These are phyloP conservation scores for Bryopsis sp. DNA, from an alignment of 139 green algal genomes.

Conservation along the genomic window DNA sequence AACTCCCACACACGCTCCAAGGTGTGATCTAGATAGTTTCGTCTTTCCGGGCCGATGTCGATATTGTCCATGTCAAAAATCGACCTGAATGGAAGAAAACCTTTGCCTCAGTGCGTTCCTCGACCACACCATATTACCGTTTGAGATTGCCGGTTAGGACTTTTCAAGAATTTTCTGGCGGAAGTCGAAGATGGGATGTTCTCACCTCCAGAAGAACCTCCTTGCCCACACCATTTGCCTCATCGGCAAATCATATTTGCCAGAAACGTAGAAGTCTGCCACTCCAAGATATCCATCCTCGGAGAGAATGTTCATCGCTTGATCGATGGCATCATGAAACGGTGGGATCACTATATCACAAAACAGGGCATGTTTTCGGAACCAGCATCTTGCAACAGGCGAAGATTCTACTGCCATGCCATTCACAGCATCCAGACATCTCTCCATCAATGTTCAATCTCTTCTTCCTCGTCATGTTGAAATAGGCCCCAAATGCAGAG, in stretches of 20 bases:
- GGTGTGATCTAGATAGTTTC: conserved; percentile 86
- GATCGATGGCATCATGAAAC: conserved; percentile 88
- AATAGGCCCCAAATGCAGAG: no score
- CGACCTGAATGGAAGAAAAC: conserved; percentile 30
- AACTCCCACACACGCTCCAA: conserved; percentile 80
- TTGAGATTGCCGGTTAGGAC: no score
- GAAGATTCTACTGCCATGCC: no score
- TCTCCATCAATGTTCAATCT: no score
- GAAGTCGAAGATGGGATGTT: conserved; percentile 1
- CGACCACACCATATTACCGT: no score
- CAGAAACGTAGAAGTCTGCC: conserved; percentile 85
- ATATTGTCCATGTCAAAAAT: conserved; percentile 94
- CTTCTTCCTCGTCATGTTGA: no score
- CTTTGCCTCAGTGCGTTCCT: no score
- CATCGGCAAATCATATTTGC: conserved; percentile 87
- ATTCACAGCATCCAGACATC: no score
- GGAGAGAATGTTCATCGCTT: conserved; percentile 68
- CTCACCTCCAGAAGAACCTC: conserved; percentile 90
- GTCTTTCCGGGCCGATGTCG: conserved; percentile 88
- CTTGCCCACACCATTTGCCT: conserved; percentile 77
- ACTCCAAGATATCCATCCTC: conserved; percentile 79
- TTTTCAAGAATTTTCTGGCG: no score
- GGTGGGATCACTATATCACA: conserved; percentile 87
- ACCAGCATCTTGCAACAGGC: no score
- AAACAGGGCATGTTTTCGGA: conserved; percentile 1